These are phyloP conservation scores for Metschnikowia orientalis DNA, from an alignment of 805 yeast genomes.

Conservation along the genomic window DNA sequence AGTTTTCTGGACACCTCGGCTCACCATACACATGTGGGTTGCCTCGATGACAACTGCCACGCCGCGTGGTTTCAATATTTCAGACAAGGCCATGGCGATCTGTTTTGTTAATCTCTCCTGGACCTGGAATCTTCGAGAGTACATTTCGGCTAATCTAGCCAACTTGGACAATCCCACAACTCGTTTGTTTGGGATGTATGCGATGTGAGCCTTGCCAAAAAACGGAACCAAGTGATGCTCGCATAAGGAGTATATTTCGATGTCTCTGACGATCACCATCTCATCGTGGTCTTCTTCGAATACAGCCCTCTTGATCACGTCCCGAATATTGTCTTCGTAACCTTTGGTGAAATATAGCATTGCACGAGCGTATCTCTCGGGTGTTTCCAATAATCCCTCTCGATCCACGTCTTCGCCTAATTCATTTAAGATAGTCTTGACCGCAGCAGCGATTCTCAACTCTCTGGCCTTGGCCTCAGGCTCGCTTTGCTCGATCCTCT, in stretches of 20 bases:
- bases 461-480: constrained; percentile 67
- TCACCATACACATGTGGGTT: constrained; percentile 98
- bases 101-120: constrained; percentile 96
- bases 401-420: constrained; percentile 87
- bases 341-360: constrained; percentile 96
- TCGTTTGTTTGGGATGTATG: constrained; percentile 92
- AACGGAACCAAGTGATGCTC: constrained; percentile 98
- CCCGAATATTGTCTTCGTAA: constrained; percentile 88
- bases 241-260: constrained; percentile 86
- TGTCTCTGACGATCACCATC: constrained; percentile 96
- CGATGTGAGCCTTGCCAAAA: constrained; percentile 94
- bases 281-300: constrained; percentile 98
- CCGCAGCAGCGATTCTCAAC: constrained; percentile 78
- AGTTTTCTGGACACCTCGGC: constrained; percentile 94
- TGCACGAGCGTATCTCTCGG: constrained; percentile 94
- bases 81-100: constrained; percentile 92
- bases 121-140: constrained; percentile 92
- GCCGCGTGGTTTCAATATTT: constrained; percentile 88
- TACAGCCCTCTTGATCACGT: constrained; percentile 90
- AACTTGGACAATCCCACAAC: constrained; percentile 90
- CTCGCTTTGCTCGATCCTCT: constrained; percentile 62
- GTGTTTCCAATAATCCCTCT: constrained; percentile 90
- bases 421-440: constrained; percentile 68
- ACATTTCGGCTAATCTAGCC: constrained; percentile 96
- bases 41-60: constrained; percentile 99